Evolutionary conservation across 352 stramenopile species (phyloP).

Genomic region (Pythium sukuiense): DNA sequence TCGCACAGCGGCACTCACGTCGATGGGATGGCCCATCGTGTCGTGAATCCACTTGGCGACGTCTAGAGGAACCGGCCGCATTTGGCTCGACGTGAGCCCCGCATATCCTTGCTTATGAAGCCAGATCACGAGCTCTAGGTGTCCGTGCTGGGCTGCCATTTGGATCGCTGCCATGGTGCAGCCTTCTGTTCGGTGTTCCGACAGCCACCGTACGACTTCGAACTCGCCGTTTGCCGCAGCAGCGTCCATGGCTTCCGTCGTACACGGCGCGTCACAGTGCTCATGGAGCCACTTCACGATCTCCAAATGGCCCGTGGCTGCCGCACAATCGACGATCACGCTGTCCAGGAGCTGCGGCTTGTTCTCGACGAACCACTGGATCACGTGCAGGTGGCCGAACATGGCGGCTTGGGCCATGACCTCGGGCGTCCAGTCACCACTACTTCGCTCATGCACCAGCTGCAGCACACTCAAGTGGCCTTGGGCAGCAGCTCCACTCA

Average conservation of each 20-base stretch:
- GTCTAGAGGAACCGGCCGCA: neutral
- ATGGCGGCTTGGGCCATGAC: conserved; percentile 25
- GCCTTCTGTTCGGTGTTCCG: conserved; percentile 27
- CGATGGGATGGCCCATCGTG: conserved; percentile 3
- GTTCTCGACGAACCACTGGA: conserved; percentile 27
- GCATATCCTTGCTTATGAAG: conserved; percentile 22
- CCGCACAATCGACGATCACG: conserved; percentile 28
- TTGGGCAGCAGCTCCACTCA: conserved; percentile 18
- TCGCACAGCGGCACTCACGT: conserved; percentile 3
- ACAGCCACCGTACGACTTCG: conserved; percentile 31
- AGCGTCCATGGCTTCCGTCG: conserved; percentile 30
- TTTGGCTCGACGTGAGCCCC: conserved; percentile 18
- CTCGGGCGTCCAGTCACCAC: conserved; percentile 26
- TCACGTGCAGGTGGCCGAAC: conserved; percentile 27
- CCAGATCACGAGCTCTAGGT: conserved; percentile 30
- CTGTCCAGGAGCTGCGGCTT: conserved; percentile 24
- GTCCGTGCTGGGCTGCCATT: conserved; percentile 13
- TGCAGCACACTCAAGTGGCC: conserved; percentile 28
- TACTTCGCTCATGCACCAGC: conserved; percentile 24
- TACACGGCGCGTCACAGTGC: conserved; percentile 27
- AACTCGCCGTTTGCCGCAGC: conserved; percentile 28
- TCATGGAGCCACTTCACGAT: conserved; percentile 32
- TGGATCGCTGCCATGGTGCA: conserved; percentile 31
- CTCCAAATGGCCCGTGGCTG: conserved; percentile 17
- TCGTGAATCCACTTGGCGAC: conserved; percentile 7